phyloP scores from a whole-genome alignment of 495 filamentous ascomycete species.

The Neurospora sp. region DNA sequence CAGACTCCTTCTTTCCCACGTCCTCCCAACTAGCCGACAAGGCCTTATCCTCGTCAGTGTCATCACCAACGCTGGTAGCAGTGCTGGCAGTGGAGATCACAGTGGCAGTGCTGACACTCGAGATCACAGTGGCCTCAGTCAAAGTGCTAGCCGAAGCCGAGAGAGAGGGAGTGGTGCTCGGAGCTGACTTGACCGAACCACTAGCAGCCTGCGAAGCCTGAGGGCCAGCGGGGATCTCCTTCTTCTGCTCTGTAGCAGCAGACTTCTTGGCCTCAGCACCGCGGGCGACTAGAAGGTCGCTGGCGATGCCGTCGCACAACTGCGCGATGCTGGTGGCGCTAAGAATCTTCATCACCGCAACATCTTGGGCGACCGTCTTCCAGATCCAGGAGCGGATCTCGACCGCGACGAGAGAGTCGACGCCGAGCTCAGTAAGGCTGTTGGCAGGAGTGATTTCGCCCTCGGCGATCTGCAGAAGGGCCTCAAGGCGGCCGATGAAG shows the following conservation, averaged over 20 bases:
- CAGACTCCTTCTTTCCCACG: neutral
- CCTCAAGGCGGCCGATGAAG: conserved; percentile 19
- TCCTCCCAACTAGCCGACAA: neutral
- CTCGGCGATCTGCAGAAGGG: conserved; percentile 21
- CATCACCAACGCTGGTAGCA: neutral
- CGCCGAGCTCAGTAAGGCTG: conserved; percentile 26
- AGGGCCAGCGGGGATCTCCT: neutral
- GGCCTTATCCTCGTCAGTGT: neutral
- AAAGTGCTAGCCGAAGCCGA: neutral
- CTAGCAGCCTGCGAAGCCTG: neutral
- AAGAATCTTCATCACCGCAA: conserved; percentile 45
- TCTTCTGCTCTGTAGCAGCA: neutral
- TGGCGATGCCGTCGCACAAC: conserved; percentile 14
- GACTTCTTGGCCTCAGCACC: neutral
- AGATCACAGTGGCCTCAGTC: neutral
- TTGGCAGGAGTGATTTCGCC: conserved; percentile 15
- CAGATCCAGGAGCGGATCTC: conserved; percentile 37
- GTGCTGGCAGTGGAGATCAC: neutral
- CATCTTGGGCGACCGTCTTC: conserved; percentile 31
- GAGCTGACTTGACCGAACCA: neutral
- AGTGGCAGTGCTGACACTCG: neutral
- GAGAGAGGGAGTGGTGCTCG: neutral
- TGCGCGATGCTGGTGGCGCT: conserved; percentile 27
- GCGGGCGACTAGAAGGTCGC: neutral
- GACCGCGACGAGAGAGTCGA: conserved; percentile 42